Conservation (phyloP, 2,329 filamentous ascomycete species). For the Celoporthe dispersa region DNA sequence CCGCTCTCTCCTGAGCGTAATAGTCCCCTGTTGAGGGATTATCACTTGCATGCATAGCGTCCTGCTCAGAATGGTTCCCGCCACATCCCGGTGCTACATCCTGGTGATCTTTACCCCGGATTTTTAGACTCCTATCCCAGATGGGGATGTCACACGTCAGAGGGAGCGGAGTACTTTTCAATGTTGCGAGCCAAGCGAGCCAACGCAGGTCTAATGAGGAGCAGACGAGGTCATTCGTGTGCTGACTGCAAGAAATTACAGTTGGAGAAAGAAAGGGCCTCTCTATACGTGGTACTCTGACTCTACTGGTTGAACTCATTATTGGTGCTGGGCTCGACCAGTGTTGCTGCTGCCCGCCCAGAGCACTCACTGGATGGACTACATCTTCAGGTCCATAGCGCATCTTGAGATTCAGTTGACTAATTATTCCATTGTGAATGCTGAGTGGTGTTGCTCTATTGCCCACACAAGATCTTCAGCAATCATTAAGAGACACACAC, state of each 20-base stretch:
- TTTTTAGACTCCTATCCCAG: background rate
- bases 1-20: background rate
- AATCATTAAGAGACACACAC: no score
- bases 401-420: background rate
- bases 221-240: background rate
- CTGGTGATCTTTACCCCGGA: background rate
- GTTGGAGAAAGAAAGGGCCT: background rate
- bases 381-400: background rate
- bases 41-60: background rate
- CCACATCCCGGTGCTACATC: background rate
- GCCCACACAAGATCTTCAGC: background rate
- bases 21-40: background rate
- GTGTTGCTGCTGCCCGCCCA: background rate
- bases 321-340: background rate
- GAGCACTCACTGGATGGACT: background rate
- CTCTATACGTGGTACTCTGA: no score
- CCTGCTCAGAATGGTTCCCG: background rate
- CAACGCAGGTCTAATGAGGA: background rate
- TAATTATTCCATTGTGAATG: background rate
- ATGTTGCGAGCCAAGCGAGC: background rate
- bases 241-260: background rate
- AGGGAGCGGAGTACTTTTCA: background rate
- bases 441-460: background rate
- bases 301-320: background rate
- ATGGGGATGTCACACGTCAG: background rate